These are phyloP conservation scores for Phytophthora pistaciae DNA, from an alignment of 352 stramenopile species.

Conservation along the genomic window DNA sequence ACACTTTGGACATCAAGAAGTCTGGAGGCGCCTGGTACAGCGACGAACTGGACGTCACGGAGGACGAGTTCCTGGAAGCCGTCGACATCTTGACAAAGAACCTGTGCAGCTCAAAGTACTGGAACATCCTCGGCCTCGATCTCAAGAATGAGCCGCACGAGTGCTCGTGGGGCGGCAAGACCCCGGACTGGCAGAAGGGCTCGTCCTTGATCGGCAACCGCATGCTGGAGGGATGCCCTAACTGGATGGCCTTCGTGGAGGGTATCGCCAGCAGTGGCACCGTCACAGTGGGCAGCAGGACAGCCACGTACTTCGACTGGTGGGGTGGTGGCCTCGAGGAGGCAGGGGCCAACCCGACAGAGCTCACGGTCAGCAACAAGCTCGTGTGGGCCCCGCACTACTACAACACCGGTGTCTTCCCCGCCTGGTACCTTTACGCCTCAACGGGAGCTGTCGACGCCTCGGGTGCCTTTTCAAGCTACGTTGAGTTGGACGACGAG, in stretches of 20 bases:
- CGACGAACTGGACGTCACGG: conserved; percentile 46
- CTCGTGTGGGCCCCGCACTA: conserved; percentile 76
- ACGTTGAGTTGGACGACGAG: conserved; percentile 55
- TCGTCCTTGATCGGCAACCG: conserved; percentile 61
- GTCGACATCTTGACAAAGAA: conserved; percentile 68
- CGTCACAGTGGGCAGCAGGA: conserved; percentile 39
- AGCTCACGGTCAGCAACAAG: conserved; percentile 50
- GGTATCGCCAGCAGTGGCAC: conserved; percentile 50
- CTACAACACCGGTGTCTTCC: conserved; percentile 74
- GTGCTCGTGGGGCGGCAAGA: conserved; percentile 51
- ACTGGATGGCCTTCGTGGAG: conserved; percentile 77
- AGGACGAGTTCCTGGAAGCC: conserved; percentile 61
- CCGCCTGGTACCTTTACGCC: conserved; percentile 66
- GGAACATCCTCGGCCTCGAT: conserved; percentile 73
- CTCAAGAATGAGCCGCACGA: conserved; percentile 75
- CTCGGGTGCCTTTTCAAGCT: conserved; percentile 31
- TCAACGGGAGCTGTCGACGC: conserved; percentile 25
- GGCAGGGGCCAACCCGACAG: conserved; percentile 40
- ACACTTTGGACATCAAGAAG: conserved; percentile 53
- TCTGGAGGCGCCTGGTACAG: conserved; percentile 72
- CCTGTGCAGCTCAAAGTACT: conserved; percentile 60
- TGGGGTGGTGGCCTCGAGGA: conserved; percentile 62
- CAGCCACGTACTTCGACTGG: conserved; percentile 64
- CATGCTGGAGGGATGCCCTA: conserved; percentile 65
- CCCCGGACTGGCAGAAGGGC: conserved; percentile 62